phyloP scores from a whole-genome alignment of 164 flowering plant genomes.

The grape (Vitis vinifera) region DNA sequence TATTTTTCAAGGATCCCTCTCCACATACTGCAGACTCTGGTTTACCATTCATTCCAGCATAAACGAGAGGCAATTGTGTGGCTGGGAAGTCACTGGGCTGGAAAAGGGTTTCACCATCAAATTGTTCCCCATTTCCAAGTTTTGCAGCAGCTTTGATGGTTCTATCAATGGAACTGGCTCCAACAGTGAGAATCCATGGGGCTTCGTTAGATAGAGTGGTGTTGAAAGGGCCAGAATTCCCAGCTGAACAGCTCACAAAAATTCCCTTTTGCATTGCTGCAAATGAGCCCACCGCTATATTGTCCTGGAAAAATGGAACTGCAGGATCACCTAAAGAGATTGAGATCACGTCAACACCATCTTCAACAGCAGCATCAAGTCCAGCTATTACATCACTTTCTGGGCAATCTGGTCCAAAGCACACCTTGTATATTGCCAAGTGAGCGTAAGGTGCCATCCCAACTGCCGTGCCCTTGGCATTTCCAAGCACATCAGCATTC shows the following conservation, averaged over 20 bases:
- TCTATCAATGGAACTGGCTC: conserved; percentile 57
- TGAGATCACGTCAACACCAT: conserved; percentile 57
- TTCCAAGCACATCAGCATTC: conserved; percentile 35
- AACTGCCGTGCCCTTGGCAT: conserved; percentile 47
- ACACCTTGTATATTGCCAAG: conserved; percentile 52
- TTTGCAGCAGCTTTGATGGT: conserved; percentile 20
- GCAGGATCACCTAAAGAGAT: conserved; percentile 37
- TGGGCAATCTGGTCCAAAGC: conserved; percentile 23
- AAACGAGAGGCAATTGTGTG: conserved; percentile 31
- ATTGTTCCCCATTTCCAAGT: conserved; percentile 41
- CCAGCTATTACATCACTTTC: conserved; percentile 42
- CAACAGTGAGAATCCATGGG: conserved; percentile 71
- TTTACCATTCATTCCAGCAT: conserved; percentile 29
- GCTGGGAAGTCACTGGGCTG: conserved; percentile 30
- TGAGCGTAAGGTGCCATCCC: conserved; percentile 58
- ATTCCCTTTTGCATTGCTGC: conserved; percentile 50
- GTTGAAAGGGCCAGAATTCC: conserved; percentile 48
- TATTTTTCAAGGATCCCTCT: conserved; percentile 20
- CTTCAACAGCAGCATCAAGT: conserved; percentile 50
- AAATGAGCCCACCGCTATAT: conserved; percentile 42
- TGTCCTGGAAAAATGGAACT: conserved; percentile 23
- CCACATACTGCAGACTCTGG: conserved; percentile 18
- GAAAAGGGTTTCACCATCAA: conserved; percentile 45
- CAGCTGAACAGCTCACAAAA: conserved; percentile 52
- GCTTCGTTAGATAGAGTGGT: conserved; percentile 42